Percentiles rank a stretch among this genome's conserved stretches.
Evolutionary conservation across 1,284 basidiomycete genomes (phyloP).

Genomic region (Cronartium ribicola): DNA sequence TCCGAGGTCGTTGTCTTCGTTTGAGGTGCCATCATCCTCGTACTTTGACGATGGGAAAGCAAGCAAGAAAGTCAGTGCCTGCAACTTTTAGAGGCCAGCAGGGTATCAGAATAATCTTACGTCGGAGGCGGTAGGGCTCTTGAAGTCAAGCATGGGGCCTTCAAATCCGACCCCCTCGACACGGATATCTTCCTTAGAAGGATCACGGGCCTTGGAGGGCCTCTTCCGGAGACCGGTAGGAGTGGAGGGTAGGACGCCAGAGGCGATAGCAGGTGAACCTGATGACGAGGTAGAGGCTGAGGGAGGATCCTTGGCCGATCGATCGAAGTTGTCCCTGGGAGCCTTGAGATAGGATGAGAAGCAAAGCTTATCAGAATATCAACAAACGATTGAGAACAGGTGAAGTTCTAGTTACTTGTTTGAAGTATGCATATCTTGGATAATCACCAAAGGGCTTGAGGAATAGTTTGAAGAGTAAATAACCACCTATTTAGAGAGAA

Average conservation of each 20-base stretch:
- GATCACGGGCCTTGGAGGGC: background rate
- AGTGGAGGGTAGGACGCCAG: background rate
- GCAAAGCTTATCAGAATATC: background rate
- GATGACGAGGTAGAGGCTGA: slow-evolving; percentile 17
- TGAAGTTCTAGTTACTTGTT: slow-evolving; percentile 21
- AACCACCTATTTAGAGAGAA: slow-evolving; percentile 12
- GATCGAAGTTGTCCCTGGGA: background rate
- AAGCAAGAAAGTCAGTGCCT: background rate
- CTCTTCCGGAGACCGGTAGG: background rate
- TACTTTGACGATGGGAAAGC: background rate
- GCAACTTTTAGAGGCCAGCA: background rate
- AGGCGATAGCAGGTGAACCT: background rate
- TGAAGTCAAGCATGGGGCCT: slow-evolving; percentile 39
- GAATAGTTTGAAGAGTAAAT: slow-evolving; percentile 37
- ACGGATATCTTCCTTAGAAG: background rate
- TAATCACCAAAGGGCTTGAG: slow-evolving; percentile 37
- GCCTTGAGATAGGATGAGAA: slow-evolving; percentile 4
- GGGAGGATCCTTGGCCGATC: background rate
- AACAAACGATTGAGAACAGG: background rate
- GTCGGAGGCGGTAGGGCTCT: slow-evolving; percentile 35
- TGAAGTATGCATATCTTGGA: slow-evolving; percentile 36
- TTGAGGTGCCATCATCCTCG: background rate
- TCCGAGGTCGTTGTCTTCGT: background rate
- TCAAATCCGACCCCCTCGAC: slow-evolving; percentile 21
- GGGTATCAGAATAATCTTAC: background rate